These are phyloP conservation scores for Rhodotorula paludigena DNA, from an alignment of 768 basidiomycete species.

Conservation along the genomic window DNA sequence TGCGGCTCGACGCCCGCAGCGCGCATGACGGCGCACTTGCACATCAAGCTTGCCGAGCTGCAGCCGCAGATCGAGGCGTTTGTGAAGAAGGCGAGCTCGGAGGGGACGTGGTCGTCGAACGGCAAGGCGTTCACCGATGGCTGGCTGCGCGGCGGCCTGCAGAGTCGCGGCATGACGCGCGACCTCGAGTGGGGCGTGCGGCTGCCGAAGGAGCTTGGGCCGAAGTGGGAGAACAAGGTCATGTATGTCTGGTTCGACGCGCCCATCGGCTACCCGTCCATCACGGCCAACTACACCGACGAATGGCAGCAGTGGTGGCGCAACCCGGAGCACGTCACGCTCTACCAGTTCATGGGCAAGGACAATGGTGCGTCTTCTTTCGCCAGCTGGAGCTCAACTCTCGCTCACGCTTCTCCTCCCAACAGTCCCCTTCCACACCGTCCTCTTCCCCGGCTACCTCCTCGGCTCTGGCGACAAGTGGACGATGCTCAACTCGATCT, in stretches of 20 bases:
- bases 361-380: constrained; percentile 14
- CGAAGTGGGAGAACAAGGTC: constrained; percentile 88
- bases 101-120: constrained; percentile 88
- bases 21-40: constrained; percentile 82
- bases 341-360: constrained; percentile 99
- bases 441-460: constrained; percentile 86
- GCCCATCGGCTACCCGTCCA: constrained; percentile 92
- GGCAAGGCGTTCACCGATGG: constrained; percentile 87
- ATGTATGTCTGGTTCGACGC: constrained; percentile 99
- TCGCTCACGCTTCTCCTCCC: neutral
- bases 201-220: constrained; percentile 73
- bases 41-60: constrained; percentile 74
- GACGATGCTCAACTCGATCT: constrained; percentile 90
- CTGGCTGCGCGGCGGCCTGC: constrained; percentile 74
- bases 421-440: constrained; percentile 87
- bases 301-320: constrained; percentile 99
- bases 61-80: constrained; percentile 80
- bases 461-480: constrained; percentile 84
- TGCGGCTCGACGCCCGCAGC: constrained; percentile 72
- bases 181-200: constrained; percentile 96
- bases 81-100: constrained; percentile 71
- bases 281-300: constrained; percentile 87
- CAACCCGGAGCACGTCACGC: constrained; percentile 75
- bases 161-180: constrained; percentile 84
- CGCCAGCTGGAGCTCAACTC: no score